Evolutionary conservation across 768 basidiomycete species (phyloP), one percentile per base, ranked within the genome.

Genomic region (Auriculariales sp.): DNA sequence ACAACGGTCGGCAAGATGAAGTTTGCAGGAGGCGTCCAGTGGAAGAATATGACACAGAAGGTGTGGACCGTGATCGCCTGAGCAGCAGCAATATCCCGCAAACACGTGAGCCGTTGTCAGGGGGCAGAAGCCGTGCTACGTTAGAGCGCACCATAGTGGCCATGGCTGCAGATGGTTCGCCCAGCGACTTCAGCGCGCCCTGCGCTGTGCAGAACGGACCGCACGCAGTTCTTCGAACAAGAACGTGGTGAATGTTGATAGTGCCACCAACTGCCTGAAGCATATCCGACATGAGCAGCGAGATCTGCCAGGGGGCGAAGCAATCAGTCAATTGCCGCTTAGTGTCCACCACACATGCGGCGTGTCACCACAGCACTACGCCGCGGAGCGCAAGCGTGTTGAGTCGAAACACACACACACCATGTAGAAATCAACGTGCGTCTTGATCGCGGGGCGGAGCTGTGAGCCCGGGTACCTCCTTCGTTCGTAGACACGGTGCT

Each of bases 371-470:
- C 19, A 19, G 12, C 14, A 44, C 12, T 28, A 9, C 6, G n/a
- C 15, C 35, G 7, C 22, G 27, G n/a, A 44, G 14, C 17, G 28
- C 31, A 60, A 28, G 48, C 63, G 61, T 19, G 61, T 48, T 1
- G 59, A 58, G 10, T 19, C 28, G 32, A 17, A 52, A 46, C 25
- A 29, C 27, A 28, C 10, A 24, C 4, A 44, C 17, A 68, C 70
- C 64, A 72, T 68, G 45, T 71, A 64, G 7, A 68, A 55, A 52
- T 73, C 69, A 48, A 66, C 60, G 3, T 70, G 68, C 32, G 60
- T 57, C 48, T 58, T 60, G 19, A 71, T 57, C n/a, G n/a, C n/a
- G n/a, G n/a, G n/a, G n/a, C n/a, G 6, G 17, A 44, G 22, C 19
- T 25, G 39, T 4, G 22, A 24, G 6, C 68, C 53, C 17, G 15